Conservation (phyloP, 2,329 filamentous ascomycete genomes). For the Colletotrichum eremochloae region DNA sequence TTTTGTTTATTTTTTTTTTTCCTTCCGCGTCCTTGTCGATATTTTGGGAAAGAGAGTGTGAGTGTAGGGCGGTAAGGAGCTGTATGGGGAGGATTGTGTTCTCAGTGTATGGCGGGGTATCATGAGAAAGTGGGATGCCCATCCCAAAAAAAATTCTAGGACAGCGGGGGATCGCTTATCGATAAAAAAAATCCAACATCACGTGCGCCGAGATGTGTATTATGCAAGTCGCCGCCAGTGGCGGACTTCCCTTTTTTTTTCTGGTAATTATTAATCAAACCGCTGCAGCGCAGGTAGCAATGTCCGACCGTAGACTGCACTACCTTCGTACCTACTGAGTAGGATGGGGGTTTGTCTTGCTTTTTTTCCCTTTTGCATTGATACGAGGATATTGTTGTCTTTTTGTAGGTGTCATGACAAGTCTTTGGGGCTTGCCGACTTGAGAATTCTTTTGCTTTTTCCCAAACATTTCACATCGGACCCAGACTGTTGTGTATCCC, state of each 20-base stretch:
- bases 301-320: too few relatives aligned
- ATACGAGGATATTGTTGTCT: neutral
- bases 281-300: too few relatives aligned
- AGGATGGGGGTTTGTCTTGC: too few relatives aligned
- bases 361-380: too few relatives aligned
- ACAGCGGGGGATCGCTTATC: slow-evolving; percentile 34
- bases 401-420: neutral
- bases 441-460: neutral
- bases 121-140: slow-evolving; percentile 23
- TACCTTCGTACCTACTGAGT: too few relatives aligned
- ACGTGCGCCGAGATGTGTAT: neutral
- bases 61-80: slow-evolving; percentile 10
- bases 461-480: neutral
- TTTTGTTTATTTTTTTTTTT: neutral
- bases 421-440: neutral
- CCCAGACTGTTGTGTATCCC: neutral
- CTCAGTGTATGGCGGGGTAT: slow-evolving; percentile 38
- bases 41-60: neutral
- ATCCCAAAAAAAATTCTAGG: slow-evolving; percentile 34
- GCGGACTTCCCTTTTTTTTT: neutral
- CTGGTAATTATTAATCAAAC: slow-evolving; percentile 18
- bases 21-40: slow-evolving; percentile 6
- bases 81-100: slow-evolving; percentile 14
- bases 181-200: neutral
- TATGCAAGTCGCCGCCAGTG: neutral